Percentiles rank a stretch among this genome's conserved stretches.
Conservation (phyloP, 2,329 filamentous ascomycete species). For the Amylocarpus encephaloides region DNA sequence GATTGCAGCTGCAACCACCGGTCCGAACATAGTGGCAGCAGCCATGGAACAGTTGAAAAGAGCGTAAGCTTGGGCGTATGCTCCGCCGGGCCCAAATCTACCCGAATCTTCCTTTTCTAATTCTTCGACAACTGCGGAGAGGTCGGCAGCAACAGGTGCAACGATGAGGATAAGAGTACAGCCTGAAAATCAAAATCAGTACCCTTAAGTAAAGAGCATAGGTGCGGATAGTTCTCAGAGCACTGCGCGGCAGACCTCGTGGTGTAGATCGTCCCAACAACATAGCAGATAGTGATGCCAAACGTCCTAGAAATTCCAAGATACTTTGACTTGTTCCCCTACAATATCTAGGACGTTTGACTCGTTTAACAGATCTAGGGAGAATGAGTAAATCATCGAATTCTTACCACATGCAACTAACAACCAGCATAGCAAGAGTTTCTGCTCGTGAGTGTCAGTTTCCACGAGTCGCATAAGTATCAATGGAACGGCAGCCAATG, state of each 20-base stretch:
- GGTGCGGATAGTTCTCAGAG: no score
- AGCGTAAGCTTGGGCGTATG: conserved; percentile 52
- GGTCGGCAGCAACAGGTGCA: conserved; percentile 63
- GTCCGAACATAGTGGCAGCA: conserved; percentile 42
- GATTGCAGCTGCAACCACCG: conserved; percentile 44
- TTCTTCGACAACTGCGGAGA: conserved; percentile 48
- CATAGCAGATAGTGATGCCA: no score
- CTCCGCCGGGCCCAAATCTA: conserved; percentile 48
- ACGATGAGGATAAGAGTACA: conserved; percentile 48
- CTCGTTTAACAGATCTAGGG: not conserved
- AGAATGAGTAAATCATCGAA: not conserved
- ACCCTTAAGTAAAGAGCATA: no score
- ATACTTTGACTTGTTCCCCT: no score
- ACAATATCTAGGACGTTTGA: no score
- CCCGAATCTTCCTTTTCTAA: conserved; percentile 47
- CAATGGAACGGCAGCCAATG: conserved; percentile 1
- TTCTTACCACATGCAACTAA: no score
- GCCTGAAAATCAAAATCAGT: not conserved
- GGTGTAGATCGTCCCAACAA: no score
- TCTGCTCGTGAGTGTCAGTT: no score
- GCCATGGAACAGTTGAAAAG: conserved; percentile 48
- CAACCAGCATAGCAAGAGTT: no score
- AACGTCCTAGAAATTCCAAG: no score
- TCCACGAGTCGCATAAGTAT: conserved; percentile 8
- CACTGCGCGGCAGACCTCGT: no score